These are phyloP conservation scores for Rhododendron griersonianum DNA, from an alignment of 148 eudicot species.

Conservation along the genomic window DNA sequence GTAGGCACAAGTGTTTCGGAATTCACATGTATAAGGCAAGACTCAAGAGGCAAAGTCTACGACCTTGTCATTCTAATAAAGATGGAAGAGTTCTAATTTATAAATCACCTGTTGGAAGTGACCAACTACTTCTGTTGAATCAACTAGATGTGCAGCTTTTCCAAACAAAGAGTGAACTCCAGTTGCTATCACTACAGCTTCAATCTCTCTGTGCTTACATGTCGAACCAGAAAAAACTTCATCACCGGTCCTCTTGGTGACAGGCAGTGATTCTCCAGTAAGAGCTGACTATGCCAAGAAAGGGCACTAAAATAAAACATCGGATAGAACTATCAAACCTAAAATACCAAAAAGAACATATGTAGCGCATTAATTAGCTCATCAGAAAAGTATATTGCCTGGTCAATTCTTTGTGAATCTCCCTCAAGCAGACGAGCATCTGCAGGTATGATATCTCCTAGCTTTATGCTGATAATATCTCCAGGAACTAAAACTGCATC, in stretches of 20 bases:
- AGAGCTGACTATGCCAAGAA: conserved; percentile 48
- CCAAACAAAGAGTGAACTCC: conserved; percentile 72
- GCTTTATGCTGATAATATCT: conserved; percentile 66
- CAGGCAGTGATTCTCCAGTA: conserved; percentile 70
- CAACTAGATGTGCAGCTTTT: conserved; percentile 67
- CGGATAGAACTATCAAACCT: neutral
- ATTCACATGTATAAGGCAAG: neutral
- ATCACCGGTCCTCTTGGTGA: conserved; percentile 59
- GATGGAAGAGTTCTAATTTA: neutral
- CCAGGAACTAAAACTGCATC: conserved; percentile 78
- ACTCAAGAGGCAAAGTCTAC: neutral
- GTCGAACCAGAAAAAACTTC: conserved; percentile 70
- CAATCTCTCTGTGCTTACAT: conserved; percentile 73
- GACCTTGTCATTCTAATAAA: neutral
- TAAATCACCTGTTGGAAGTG: conserved; percentile 62
- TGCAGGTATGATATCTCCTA: conserved; percentile 78
- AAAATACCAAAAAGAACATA: neutral
- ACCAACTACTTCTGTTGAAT: conserved; percentile 58
- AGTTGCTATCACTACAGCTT: conserved; percentile 69
- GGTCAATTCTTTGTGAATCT: conserved; percentile 62
- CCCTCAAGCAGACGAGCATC: conserved; percentile 78
- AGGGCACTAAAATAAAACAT: neutral
- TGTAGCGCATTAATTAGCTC: neutral
- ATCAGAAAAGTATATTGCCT: conserved; percentile 28
- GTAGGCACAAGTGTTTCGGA: neutral